Evolutionary conservation across 306 rosid species (phyloP), one percentile per base, ranked within the genome.

Genomic region (Vigna mungo): DNA sequence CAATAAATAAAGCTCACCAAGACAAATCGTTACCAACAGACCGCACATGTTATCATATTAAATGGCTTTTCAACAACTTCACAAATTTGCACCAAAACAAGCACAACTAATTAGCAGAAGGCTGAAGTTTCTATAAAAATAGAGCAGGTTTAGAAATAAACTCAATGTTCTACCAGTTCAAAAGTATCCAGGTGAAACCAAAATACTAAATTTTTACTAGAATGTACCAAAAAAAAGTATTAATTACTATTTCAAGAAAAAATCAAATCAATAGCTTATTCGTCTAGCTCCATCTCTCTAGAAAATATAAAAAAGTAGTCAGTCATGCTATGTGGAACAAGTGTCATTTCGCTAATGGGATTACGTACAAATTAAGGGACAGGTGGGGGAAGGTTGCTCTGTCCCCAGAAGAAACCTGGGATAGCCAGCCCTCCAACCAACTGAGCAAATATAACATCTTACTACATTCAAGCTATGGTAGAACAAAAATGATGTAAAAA

Each of bases 71-170:
- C 47, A 23, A 74, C 58, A 56, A 43, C 43, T 46, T 21, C 23
- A 4, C 52, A 72, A 44, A 64, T 43, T 64, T 60, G 56, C 58
- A 60, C 37, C 10, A 80, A 80, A 65, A 17, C 68, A 63, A 72
- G 74, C 15, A 10, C 43, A 52, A 48, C 58, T 46, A 74, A 58
- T 8, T 63, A 63, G 70, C 64, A 71, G 55, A 77, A 60, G 49
- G 47, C 48, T 63, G 81, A 25, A 25, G 34, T 3, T 30, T 4
- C 34, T 30, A 30, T 30, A 3, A 30, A 30, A 30, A 30, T 30
- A 30, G 34, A 30, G 34, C 5, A 30, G 34, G 4, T 30, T 30
- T 4, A 30, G 34, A 30, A 30, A 30, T 30, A 30, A 4, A 30
- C 5, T 30, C 34, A 47, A 76, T 71, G 63, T 76, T 64, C 58